Conservation (phyloP, 1,139 yeast species). For the Pichia sp. region DNA sequence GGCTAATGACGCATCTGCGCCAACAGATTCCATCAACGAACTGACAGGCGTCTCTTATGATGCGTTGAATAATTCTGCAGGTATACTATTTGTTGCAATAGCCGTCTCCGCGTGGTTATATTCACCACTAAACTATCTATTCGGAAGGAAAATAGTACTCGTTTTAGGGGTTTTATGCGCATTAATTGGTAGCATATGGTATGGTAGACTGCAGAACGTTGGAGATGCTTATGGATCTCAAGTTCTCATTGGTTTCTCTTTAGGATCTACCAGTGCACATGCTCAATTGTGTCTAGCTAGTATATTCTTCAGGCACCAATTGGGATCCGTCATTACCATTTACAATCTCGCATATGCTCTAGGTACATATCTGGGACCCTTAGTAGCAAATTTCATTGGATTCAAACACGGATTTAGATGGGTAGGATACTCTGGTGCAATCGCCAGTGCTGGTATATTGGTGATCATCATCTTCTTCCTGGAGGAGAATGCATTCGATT, state of each 20-base stretch:
- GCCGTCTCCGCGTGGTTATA: slow-evolving; percentile 31
- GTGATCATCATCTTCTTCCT: slow-evolving; percentile 50
- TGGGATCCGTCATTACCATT: slow-evolving; percentile 35
- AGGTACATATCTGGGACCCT: slow-evolving; percentile 35
- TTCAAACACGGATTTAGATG: slow-evolving; percentile 27
- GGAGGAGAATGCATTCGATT: slow-evolving; percentile 73
- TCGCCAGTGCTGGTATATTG: slow-evolving; percentile 51
- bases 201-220: slow-evolving; percentile 25
- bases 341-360: slow-evolving; percentile 34
- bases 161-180: slow-evolving; percentile 29
- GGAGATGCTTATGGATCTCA: slow-evolving; percentile 35
- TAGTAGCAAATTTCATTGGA: slow-evolving; percentile 30
- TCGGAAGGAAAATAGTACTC: slow-evolving; percentile 32
- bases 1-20: slow-evolving; percentile 33
- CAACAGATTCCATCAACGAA: slow-evolving; percentile 32
- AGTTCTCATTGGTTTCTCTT: slow-evolving; percentile 31
- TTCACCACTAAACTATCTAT: slow-evolving; percentile 31
- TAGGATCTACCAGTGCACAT: slow-evolving; percentile 34
- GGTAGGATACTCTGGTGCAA: slow-evolving; percentile 55
- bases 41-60: slow-evolving; percentile 31
- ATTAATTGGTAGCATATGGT: slow-evolving; percentile 32
- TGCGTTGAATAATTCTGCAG: slow-evolving; percentile 35
- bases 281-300: slow-evolving; percentile 32
- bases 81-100: slow-evolving; percentile 31
- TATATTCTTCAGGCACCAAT: slow-evolving; percentile 33